Evolutionary conservation across 129 eudicot species (phyloP).

Genomic region (Flaveria bidentis): DNA sequence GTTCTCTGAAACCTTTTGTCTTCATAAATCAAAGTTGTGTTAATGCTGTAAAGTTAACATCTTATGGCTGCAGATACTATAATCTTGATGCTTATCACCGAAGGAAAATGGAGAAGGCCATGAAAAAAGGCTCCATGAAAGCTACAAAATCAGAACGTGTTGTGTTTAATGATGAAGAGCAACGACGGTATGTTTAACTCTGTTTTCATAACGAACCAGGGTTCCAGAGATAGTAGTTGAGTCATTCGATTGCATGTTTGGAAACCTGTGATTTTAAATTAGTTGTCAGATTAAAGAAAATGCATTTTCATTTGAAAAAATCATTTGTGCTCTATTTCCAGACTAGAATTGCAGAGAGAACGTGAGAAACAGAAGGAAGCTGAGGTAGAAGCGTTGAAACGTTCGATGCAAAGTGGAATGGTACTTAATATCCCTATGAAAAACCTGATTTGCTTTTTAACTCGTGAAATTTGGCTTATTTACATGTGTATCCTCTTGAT

Average conservation of each 20-base stretch:
- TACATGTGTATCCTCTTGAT: constrained; percentile 15
- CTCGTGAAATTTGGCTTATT: not conserved
- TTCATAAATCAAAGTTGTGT: constrained; percentile 1
- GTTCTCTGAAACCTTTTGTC: not conserved
- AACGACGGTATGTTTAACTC: constrained; percentile 61
- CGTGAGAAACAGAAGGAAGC: constrained; percentile 82
- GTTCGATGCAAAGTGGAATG: constrained; percentile 89
- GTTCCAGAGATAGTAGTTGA: not conserved
- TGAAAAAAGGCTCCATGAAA: constrained; percentile 65
- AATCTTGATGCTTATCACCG: constrained; percentile 86
- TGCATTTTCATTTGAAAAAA: not conserved
- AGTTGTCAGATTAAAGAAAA: not conserved
- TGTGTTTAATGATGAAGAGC: constrained; percentile 91
- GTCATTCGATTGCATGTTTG: not conserved
- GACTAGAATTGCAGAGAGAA: constrained; percentile 72
- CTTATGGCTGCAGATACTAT: constrained; percentile 61
- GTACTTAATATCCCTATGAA: constrained; percentile 32
- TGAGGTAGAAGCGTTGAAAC: constrained; percentile 73
- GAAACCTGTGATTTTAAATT: not conserved
- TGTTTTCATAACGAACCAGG: not conserved
- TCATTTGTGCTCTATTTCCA: constrained; percentile 28
- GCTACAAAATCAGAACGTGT: constrained; percentile 63
- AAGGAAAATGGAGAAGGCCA: constrained; percentile 71
- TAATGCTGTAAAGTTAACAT: constrained; percentile 12
- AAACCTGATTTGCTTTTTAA: not conserved